Evolutionary conservation across 108 stramenopile genomes (phyloP), one percentile per base, ranked within the genome.

Genomic region (Nannochloropsis salina): DNA sequence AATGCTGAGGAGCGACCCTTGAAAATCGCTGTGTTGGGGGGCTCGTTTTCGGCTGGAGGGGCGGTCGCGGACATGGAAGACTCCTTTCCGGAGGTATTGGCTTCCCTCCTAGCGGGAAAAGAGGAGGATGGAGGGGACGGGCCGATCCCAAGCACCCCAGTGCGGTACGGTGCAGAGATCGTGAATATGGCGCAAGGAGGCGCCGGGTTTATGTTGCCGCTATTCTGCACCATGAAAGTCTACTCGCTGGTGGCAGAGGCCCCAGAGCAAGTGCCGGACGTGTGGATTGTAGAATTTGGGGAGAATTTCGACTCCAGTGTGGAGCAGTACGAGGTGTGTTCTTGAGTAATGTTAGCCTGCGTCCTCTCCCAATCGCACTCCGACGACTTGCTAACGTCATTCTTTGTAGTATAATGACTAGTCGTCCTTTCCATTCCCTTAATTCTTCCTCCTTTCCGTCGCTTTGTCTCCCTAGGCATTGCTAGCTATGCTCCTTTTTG

Each of bases 121-220:
- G 47, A 51, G 12, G 15, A 10, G 47, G 47, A 51, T 15, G 15
- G 47, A 12, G 47, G 47, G 47, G 47, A 51, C 12, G 47, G 47
- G 47, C 47, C 47, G 12, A 15, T 51, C 10, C 47, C 47, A 12
- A 10, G 12, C 47, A 12, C 47, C 47, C 47, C 47, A 10, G 15
- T 51, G 12, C 15, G 0, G 47, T 51, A 12, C 15, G 47, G 47
- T 10, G 47, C 47, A 15, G 47, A 51, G 47, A 51, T 51, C 15
- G 47, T 51, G 47, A 51, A 51, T 51, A 51, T 51, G 47, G 47
- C 47, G 47, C 47, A 51, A 15, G 47, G 47, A 51, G 47, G 47
- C 12, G 47, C 47, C 10, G 47, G 47, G 15, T 51, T 51, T 51
- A 51, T 51, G 47, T 15, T 51, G 47, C 47, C 47, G 0, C 15